Evolutionary conservation across 2,329 filamentous ascomycete genomes (phyloP), one percentile per base, ranked within the genome.

Genomic region (Xylariaceae sp.): DNA sequence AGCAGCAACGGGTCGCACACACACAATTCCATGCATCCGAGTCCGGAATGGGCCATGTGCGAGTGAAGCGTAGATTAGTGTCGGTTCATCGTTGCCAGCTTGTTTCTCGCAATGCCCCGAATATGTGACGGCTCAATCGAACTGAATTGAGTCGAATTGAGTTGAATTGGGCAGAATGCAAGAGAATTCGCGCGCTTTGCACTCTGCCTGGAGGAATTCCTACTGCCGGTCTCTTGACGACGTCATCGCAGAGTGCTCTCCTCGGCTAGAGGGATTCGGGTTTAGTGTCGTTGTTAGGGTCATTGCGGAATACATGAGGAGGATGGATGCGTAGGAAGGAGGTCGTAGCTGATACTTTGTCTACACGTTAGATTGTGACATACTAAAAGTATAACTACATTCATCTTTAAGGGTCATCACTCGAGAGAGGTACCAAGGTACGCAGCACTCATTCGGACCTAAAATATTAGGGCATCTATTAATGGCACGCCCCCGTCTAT

Each of bases 401-500:
- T 4, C 6, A 30, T 1, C 23, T 30, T 30, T 30, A 30, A 30
- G 23, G 23, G 23, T 30, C 23, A 30, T 30, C 23, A 30, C 5
- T 30, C 23, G 23, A 30, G 23, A 5, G 23, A 30, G 23, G 23
- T 30, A 30, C 5, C 23, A 5, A 30, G 23, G 5, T 5, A 30
- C 23, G 23, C 23, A 30, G 23, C 5, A 5, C 23, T 5, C 4
- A 30, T 30, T 30, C 23, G 23, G 23, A 30, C 23, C 23, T 30
- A 30, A 30, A 5, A 30, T 30, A 30, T n/a, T 18, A 37, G 51
- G 35, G 8, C 23, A 39, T 44, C 49, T 57, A 57, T 48, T 63
- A 63, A 60, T 61, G 62, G 58, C 59, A 66, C 62, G 57, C 59
- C 60, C 11, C 58, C 34, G 55, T 60, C 49, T 63, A 60, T 50